Base-by-base conservation (phyloP, 306 rosid genomes). In the Medicago ruthenica region DNA sequence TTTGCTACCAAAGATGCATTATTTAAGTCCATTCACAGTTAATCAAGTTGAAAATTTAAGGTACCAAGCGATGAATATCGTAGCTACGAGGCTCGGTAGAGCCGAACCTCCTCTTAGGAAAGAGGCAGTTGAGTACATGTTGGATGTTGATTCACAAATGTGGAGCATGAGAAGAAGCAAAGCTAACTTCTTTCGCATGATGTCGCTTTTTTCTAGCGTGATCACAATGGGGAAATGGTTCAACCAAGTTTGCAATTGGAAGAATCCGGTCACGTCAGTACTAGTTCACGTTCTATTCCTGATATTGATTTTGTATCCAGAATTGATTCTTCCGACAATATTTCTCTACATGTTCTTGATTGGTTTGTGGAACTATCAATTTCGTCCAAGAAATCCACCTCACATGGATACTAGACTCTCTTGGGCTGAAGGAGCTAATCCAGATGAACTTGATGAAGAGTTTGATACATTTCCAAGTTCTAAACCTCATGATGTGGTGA, bases 151-250 rank as follows among this genome's bases (percentile, higher is more conserved):
- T 81, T 95, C 99, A 9, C 96, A 90, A 51, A 78, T 92, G 83
- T 92, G 99, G 99, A 95, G 99, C 80, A 92, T 95, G 97, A 89
- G 99, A 76, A 88, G 96, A 81, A 95, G 99, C 92, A 95, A 92
- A 82, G 97, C 97, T 6, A 95, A 95, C 84, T 95, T 95, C 87
- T 90, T 92, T 13, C 92, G 97, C 4, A 80, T 92, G 50, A 92
- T 95, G 96, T 88, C 99, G 0, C 86, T 95, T 45, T 80, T 95
- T 66, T 89, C 99, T 0, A 86, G 90, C 11, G 27, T 85, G 80
- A 76, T 95, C 65, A 75, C 88, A 1, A 78, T 85, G 79, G 82
- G 92, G 21, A 74, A 85, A 80, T 95, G 99, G 99, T 81, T 95
- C 24, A 62, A 62, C 21, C 97, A 92, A 74, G 97, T 95, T 24